Percentiles rank a stretch among this genome's conserved stretches.
Evolutionary conservation across 163 green algal genomes (phyloP).

Genomic region (Scenedesmus sp.): DNA sequence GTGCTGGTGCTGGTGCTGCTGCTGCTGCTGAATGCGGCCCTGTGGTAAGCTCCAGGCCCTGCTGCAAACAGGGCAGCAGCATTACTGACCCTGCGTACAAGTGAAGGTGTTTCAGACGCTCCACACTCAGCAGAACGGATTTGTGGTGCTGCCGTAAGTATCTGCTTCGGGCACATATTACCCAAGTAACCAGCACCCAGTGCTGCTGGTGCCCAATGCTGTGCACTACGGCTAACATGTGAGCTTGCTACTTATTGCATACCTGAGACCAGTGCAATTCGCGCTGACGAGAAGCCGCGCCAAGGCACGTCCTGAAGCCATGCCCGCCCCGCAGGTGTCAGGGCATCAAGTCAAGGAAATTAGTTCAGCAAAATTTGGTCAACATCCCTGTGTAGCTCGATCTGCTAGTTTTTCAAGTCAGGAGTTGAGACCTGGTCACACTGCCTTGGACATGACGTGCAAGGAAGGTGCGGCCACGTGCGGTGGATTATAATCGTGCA

Average conservation of each 20-base stretch:
- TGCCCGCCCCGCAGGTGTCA: not conserved
- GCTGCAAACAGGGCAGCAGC: not conserved
- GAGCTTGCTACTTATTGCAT: not conserved
- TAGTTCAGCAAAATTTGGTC: no score
- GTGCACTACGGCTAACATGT: not conserved
- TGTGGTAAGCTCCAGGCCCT: not conserved
- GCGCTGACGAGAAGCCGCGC: not conserved
- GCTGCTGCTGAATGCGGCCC: not conserved
- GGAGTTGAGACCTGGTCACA: not conserved
- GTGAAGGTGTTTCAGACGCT: not conserved
- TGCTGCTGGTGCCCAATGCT: not conserved
- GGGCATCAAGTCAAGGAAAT: no score
- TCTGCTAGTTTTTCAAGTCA: not conserved
- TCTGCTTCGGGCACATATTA: not conserved
- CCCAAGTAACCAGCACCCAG: not conserved
- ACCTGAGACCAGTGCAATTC: not conserved
- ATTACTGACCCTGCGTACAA: not conserved
- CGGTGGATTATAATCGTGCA: not conserved
- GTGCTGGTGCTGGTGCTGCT: conserved; percentile 12
- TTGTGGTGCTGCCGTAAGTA: not conserved
- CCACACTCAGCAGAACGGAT: not conserved
- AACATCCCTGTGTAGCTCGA: no score
- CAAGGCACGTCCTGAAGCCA: not conserved
- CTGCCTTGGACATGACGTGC: conserved; percentile 1
- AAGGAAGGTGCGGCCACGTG: not conserved